Conservation (phyloP, 225 moss, liverwort and hornwort species). For the Lunularia cruciata region DNA sequence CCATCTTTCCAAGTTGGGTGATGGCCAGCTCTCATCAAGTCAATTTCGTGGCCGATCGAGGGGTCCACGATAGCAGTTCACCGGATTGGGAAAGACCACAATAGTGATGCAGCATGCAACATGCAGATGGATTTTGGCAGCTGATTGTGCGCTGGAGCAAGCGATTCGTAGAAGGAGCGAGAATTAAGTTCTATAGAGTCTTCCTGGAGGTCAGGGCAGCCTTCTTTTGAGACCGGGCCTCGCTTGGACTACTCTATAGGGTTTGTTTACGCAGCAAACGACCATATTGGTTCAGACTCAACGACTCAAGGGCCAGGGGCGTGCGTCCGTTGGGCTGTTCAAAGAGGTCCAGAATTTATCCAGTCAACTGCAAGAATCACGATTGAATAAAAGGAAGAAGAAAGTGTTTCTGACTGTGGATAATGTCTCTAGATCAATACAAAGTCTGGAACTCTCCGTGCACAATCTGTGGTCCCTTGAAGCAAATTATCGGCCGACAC, state of each 20-base stretch:
- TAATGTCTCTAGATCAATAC: too few relatives aligned
- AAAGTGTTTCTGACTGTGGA: too few relatives aligned
- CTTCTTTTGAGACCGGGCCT: too few relatives aligned
- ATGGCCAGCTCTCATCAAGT: not conserved
- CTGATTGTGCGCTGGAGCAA: slow-evolving; percentile 7
- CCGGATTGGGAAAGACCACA: not conserved
- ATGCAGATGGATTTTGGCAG: slow-evolving; percentile 14
- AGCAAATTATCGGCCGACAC: too few relatives aligned
- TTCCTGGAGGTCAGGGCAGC: too few relatives aligned
- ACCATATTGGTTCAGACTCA: not conserved
- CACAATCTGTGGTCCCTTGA: too few relatives aligned
- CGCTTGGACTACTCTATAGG: too few relatives aligned
- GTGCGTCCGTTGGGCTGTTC: slow-evolving; percentile 2
- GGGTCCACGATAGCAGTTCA: not conserved
- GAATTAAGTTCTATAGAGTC: too few relatives aligned
- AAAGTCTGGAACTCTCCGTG: too few relatives aligned
- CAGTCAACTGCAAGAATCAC: not conserved
- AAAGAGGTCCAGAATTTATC: slow-evolving; percentile 9
- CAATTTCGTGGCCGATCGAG: not conserved
- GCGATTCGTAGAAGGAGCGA: not conserved
- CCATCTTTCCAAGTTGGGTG: not conserved
- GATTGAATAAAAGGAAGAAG: not conserved
- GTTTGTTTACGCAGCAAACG: too few relatives aligned
- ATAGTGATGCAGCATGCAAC: not conserved
- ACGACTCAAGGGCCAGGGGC: slow-evolving; percentile 5